Conservation (phyloP, 257 asterid species). For the Ilex asprella region DNA sequence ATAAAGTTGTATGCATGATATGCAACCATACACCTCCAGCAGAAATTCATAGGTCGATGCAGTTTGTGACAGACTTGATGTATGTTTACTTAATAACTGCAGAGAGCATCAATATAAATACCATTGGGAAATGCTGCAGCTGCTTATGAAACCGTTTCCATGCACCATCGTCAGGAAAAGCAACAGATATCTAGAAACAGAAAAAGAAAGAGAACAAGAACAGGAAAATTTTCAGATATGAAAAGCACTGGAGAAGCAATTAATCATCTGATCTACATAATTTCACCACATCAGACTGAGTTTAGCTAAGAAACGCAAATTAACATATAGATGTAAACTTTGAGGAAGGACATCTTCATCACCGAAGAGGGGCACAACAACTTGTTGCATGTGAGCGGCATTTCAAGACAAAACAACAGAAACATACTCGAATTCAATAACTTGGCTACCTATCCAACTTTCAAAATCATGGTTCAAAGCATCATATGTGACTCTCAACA, state of each 20-base stretch:
- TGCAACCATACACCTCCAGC: too few species aligned
- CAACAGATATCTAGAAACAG: slow-evolving; percentile 66
- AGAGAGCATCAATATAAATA: slow-evolving; percentile 23
- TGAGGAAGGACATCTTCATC: too few species aligned
- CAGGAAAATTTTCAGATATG: slow-evolving; percentile 2
- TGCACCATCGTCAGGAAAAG: slow-evolving; percentile 99
- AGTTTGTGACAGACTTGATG: too few species aligned
- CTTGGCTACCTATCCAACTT: neutral
- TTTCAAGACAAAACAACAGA: too few species aligned
- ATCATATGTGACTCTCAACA: neutral
- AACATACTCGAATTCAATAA: neutral
- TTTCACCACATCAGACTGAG: too few species aligned
- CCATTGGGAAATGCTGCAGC: slow-evolving; percentile 98
- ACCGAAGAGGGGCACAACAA: too few species aligned
- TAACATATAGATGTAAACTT: too few species aligned
- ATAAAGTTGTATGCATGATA: neutral
- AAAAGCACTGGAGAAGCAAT: neutral
- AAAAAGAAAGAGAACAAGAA: slow-evolving; percentile 6
- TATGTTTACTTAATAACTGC: too few species aligned
- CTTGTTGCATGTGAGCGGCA: too few species aligned
- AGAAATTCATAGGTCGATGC: too few species aligned
- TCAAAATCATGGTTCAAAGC: neutral
- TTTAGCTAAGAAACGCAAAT: too few species aligned
- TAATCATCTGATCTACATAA: neutral
- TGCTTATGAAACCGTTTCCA: slow-evolving; percentile 99